These are phyloP conservation scores for Pseudocercospora cruenta DNA, from an alignment of 2,329 filamentous ascomycete genomes.

Conservation along the genomic window DNA sequence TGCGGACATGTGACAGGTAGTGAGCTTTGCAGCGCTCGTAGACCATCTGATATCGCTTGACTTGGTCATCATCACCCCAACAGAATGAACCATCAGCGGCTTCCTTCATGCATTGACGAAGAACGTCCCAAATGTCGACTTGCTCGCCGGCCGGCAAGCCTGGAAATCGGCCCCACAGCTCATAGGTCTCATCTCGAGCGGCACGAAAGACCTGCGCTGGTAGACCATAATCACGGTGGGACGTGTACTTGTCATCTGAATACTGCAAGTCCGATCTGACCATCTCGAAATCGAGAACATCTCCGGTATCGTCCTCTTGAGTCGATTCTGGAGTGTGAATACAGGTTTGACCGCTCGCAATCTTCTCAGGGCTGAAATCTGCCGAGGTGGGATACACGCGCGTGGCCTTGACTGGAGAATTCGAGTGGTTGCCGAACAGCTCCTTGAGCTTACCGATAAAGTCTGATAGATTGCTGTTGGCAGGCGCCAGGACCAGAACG, in stretches of 20 bases:
- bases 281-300: slow-evolving; percentile 25
- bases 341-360: not conserved
- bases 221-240: slow-evolving; percentile 18
- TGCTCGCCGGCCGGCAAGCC: not conserved
- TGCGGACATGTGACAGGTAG: slow-evolving; percentile 12
- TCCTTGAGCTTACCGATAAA: slow-evolving; percentile 25
- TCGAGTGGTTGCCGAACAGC: slow-evolving; percentile 14
- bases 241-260: slow-evolving; percentile 16
- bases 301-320: not conserved
- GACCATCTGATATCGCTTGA: slow-evolving; percentile 18
- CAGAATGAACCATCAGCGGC: slow-evolving; percentile 21
- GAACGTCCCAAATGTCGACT: slow-evolving; percentile 20
- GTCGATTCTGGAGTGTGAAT: not conserved
- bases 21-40: slow-evolving; percentile 27
- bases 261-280: slow-evolving; percentile 20
- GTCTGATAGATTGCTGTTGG: slow-evolving; percentile 28
- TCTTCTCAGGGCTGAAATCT: slow-evolving; percentile 19
- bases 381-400: slow-evolving; percentile 21
- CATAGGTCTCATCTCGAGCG: slow-evolving; percentile 9
- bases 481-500: slow-evolving; percentile 25
- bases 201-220: slow-evolving; percentile 18
- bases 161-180: not conserved
- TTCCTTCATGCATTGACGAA: slow-evolving; percentile 19
- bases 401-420: slow-evolving; percentile 13
- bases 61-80: slow-evolving; percentile 12